Base-by-base conservation (phyloP, 805 yeast species). In the Wickerhamomyces silvicola region DNA sequence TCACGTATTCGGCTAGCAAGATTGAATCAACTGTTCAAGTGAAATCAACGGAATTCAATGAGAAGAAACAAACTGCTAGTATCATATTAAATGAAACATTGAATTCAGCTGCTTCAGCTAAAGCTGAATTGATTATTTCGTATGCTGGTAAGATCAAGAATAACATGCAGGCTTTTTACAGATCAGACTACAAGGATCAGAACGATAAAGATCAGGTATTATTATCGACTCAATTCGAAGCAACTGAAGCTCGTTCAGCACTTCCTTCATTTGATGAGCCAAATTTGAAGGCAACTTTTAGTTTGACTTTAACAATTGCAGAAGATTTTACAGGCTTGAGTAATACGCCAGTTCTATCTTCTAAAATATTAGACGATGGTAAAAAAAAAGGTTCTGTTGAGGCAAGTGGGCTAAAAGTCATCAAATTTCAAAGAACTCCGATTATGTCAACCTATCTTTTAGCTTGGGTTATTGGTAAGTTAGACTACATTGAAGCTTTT, bases 251-350 rank as follows among this genome's bases (percentile, higher is more conserved):
- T 37, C 74, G 94, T 48, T 64, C 83, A 41, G 90, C 92, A 5
- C 79, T 83, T 62, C 94, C 94, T 23, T 81, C 81, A 54, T 81
- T 78, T 46, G 94, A 83, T 57, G 92, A 82, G 54, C 94, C 94
- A 24, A 76, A 81, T 42, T 67, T 80, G 39, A 83, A 83, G 60
- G 86, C 92, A 10, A 66, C 77, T 27, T 83, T 78, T 50, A 77
- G 75, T 32, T 64, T 83, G 39, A 59, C 77, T 18, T 64, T 83
- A 50, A 68, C 80, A 31, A 70, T 81, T 26, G 68, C 68, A 37
- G 65, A 66, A 39, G 56, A 63, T 15, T 63, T 74, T 45, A 77
- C 80, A 25, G 75, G 74, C 43, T 62, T 78, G 48, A 76, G 83
- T 30, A 78, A 78, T 60, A 78, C 79, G 72, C 81, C 78, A 48